Percentiles rank a stretch among this genome's conserved stretches.
Evolutionary conservation across 2,329 filamentous ascomycete species (phyloP).

Genomic region (Corniculantispora saksenae): DNA sequence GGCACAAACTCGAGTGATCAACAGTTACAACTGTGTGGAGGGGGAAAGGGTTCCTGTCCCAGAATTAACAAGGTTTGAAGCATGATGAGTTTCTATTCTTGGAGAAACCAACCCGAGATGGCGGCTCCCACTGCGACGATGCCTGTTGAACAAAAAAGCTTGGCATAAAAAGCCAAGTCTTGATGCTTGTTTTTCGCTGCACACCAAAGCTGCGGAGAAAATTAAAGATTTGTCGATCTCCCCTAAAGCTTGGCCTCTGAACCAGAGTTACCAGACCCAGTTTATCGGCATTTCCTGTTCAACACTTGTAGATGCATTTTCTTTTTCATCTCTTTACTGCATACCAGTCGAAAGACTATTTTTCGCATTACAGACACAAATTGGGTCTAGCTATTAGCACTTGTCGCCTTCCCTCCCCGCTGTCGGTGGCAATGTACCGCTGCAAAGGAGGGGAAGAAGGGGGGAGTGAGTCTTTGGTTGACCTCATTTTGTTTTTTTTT

Average conservation of each 20-base stretch:
- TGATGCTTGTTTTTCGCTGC: constrained; percentile 12
- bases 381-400: background rate
- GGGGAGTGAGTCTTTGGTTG: too few relatives aligned
- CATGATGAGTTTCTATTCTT: constrained; percentile 13
- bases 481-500: too few relatives aligned
- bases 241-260: constrained; percentile 9
- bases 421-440: background rate
- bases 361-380: background rate
- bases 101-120: constrained; percentile 1
- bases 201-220: background rate
- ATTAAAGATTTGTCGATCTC: constrained; percentile 12
- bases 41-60: background rate
- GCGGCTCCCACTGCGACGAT: background rate
- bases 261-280: background rate
- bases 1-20: background rate
- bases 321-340: too few relatives aligned
- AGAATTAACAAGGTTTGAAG: background rate
- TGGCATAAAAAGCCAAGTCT: constrained; percentile 20
- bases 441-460: background rate
- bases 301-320: too few relatives aligned
- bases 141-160: constrained; percentile 10
- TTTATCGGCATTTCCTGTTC: background rate
- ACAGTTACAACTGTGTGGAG: background rate
- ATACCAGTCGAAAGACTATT: background rate
- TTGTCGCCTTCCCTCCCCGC: background rate